Conservation (phyloP, 1,284 basidiomycete species). For the Athelia psychrophila region DNA sequence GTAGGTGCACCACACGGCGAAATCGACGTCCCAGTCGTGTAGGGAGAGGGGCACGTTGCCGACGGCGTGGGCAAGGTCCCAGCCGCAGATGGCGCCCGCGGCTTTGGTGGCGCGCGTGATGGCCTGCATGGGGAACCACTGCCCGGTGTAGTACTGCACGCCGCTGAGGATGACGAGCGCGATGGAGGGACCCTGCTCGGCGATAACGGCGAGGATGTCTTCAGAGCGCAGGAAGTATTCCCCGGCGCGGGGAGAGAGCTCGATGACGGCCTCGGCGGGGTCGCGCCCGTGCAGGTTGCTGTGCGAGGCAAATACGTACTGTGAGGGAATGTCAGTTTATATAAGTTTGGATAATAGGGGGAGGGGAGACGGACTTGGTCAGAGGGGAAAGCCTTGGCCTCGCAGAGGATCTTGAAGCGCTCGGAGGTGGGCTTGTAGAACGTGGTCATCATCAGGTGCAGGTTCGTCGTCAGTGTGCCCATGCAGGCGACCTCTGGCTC, state of each 20-base stretch:
- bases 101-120: slow-evolving; percentile 86
- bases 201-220: slow-evolving; percentile 83
- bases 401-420: slow-evolving; percentile 94
- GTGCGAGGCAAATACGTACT: slow-evolving; percentile 97
- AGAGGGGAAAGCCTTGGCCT: slow-evolving; percentile 92
- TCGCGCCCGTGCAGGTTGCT: slow-evolving; percentile 79
- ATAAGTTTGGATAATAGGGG: too few relatives aligned
- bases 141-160: slow-evolving; percentile 98
- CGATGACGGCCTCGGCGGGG: slow-evolving; percentile 72
- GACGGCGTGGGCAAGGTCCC: slow-evolving; percentile 94
- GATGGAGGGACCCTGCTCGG: slow-evolving; percentile 71
- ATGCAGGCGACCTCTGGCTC: slow-evolving; percentile 91
- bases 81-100: slow-evolving; percentile 75
- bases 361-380: slow-evolving; percentile 63
- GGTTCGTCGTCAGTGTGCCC: slow-evolving; percentile 91
- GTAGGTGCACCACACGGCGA: slow-evolving; percentile 98
- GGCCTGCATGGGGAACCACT: slow-evolving; percentile 84
- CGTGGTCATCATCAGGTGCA: slow-evolving; percentile 91
- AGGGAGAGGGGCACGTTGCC: slow-evolving; percentile 91
- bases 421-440: slow-evolving; percentile 89
- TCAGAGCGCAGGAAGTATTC: slow-evolving; percentile 88
- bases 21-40: slow-evolving; percentile 94
- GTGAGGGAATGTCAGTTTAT: slow-evolving; percentile 14
- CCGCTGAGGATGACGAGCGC: slow-evolving; percentile 90
- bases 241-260: slow-evolving; percentile 76